Percentiles rank a stretch among this genome's conserved stretches.
phyloP scores from a whole-genome alignment of 495 filamentous ascomycete genomes.

The Aspergillus cristatus region DNA sequence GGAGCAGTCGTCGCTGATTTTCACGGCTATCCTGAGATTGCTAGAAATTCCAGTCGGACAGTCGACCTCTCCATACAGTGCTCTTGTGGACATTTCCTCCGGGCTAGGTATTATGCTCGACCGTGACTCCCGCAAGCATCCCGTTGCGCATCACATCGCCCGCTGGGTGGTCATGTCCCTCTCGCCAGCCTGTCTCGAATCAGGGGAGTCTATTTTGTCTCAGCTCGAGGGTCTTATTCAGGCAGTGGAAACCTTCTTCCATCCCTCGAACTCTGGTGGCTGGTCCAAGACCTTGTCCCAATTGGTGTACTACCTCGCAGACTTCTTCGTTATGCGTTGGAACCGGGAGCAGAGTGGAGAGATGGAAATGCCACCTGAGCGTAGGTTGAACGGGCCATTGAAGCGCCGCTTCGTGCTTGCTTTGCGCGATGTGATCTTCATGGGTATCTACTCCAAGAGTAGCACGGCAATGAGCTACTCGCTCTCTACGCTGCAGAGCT shows the following conservation, averaged over 20 bases:
- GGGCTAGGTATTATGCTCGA: constrained; percentile 80
- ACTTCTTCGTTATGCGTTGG: constrained; percentile 97
- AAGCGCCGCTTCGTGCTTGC: constrained; percentile 88
- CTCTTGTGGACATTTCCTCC: constrained; percentile 67
- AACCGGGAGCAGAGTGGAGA: constrained; percentile 90
- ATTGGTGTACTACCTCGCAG: constrained; percentile 83
- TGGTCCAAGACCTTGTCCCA: constrained; percentile 91
- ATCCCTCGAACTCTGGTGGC: constrained; percentile 87
- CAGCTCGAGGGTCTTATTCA: constrained; percentile 90
- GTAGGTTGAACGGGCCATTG: constrained; percentile 66
- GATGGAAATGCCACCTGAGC: constrained; percentile 70
- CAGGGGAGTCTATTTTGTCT: constrained; percentile 68
- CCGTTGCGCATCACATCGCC: constrained; percentile 84
- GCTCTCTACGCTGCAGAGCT: constrained; percentile 75
- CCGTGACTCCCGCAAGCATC: constrained; percentile 86
- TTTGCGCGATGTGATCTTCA: constrained; percentile 87
- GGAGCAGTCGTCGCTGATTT: constrained; percentile 87
- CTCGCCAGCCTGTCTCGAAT: constrained; percentile 72
- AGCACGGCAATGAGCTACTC: constrained; percentile 83
- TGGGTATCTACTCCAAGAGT: constrained; percentile 97
- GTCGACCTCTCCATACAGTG: constrained; percentile 83
- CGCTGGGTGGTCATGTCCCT: constrained; percentile 91
- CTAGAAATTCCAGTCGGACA: constrained; percentile 97
- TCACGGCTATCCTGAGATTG: constrained; percentile 80
- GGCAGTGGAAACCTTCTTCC: constrained; percentile 97